phyloP scores from a whole-genome alignment of 768 basidiomycete genomes.

The Lepiota venenata region DNA sequence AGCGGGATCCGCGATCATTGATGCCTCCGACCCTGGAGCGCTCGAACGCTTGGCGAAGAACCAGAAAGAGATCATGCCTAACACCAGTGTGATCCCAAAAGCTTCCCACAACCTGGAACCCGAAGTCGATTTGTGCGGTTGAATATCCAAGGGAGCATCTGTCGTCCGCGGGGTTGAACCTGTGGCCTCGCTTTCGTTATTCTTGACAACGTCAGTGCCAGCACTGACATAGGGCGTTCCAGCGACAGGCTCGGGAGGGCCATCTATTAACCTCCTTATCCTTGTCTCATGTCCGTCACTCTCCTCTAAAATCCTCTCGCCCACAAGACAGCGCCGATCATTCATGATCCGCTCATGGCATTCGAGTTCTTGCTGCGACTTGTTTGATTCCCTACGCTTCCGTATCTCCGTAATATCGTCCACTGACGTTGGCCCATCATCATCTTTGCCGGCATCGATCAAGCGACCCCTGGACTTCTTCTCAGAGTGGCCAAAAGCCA shows the following conservation, averaged over 20 bases:
- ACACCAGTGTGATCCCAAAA: constrained; percentile 6
- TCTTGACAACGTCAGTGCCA: neutral
- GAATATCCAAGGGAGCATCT: constrained; percentile 8
- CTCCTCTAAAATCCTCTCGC: constrained; percentile 52
- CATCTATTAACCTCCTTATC: constrained; percentile 55
- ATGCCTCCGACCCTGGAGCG: neutral
- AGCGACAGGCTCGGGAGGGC: constrained; percentile 24
- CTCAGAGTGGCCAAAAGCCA: constrained; percentile 52
- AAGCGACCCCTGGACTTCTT: constrained; percentile 10
- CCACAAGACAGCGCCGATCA: constrained; percentile 61
- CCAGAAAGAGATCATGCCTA: constrained; percentile 17
- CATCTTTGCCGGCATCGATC: constrained; percentile 4
- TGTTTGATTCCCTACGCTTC: constrained; percentile 8
- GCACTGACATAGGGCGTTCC: neutral
- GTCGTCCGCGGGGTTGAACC: constrained; percentile 5
- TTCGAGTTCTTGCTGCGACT: neutral
- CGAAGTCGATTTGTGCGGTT: constrained; percentile 2
- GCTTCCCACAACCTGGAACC: constrained; percentile 11
- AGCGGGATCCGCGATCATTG: too few species aligned
- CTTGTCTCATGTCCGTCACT: constrained; percentile 43
- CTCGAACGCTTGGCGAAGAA: constrained; percentile 7
- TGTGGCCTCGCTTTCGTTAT: constrained; percentile 1
- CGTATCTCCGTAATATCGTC: constrained; percentile 13
- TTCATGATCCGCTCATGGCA: constrained; percentile 14
- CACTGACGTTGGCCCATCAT: constrained; percentile 9